These are phyloP conservation scores for Terana coerulea DNA, from an alignment of 768 basidiomycete genomes.

Conservation along the genomic window DNA sequence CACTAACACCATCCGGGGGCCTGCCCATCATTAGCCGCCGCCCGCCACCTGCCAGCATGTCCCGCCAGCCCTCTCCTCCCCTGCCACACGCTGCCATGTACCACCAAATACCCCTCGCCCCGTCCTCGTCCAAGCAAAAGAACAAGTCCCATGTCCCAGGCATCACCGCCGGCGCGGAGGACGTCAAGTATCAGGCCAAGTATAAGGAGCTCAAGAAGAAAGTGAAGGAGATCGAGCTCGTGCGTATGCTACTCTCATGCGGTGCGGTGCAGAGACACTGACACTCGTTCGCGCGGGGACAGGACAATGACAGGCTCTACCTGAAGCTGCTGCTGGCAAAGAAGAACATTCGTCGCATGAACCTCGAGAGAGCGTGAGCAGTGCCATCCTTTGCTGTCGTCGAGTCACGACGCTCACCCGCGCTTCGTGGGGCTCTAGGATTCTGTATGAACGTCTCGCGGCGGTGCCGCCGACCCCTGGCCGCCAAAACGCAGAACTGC, in stretches of 20 bases:
- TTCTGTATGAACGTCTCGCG: conserved; percentile 76
- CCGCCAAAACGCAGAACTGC: conserved; percentile 23
- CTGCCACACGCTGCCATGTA: conserved; percentile 19
- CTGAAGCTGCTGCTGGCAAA: conserved; percentile 78
- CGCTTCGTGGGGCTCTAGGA: too few relatives aligned
- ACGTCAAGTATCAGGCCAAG: conserved; percentile 83
- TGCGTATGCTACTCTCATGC: conserved; percentile 34
- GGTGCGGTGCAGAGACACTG: conserved; percentile 2
- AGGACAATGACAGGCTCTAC: conserved; percentile 90
- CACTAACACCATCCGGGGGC: conserved; percentile 25
- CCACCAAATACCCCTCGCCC: conserved; percentile 9
- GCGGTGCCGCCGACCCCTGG: conserved; percentile 54
- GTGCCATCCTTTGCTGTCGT: neutral
- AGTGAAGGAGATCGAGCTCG: conserved; percentile 82
- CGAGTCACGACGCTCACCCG: too few relatives aligned
- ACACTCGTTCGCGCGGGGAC: conserved; percentile 17
- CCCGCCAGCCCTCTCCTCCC: conserved; percentile 45
- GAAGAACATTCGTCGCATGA: conserved; percentile 81
- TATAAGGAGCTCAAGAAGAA: conserved; percentile 87
- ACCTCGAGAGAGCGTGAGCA: conserved; percentile 84
- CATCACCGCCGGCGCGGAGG: conserved; percentile 77
- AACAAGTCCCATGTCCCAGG: conserved; percentile 31
- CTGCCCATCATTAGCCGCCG: conserved; percentile 29
- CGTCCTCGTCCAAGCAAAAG: conserved; percentile 13
- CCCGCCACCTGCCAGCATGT: conserved; percentile 54